phyloP scores from a whole-genome alignment of 2,329 filamentous ascomycete species.

The Xylaria sp. region DNA sequence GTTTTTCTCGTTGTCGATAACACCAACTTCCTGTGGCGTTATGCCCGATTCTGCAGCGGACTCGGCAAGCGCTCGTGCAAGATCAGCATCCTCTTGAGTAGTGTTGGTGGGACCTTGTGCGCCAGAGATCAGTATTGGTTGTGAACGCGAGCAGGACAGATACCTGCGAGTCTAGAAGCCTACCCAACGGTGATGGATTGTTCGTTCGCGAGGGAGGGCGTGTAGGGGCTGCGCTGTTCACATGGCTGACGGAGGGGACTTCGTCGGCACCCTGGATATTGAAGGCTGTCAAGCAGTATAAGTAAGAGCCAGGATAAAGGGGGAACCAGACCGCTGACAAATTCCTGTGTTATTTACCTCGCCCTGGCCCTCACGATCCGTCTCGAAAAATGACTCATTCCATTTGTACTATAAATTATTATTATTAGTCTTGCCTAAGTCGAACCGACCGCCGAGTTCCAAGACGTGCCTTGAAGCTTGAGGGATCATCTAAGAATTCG shows the following conservation, averaged over 20 bases:
- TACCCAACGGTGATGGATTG: slow-evolving; percentile 67
- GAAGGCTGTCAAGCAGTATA: slow-evolving; percentile 57
- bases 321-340: slow-evolving; percentile 52
- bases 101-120: slow-evolving; percentile 54
- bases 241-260: slow-evolving; percentile 53
- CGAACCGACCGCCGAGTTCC: background rate
- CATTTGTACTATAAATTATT: slow-evolving; percentile 59
- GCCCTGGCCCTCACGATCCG: slow-evolving; percentile 64
- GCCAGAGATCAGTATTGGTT: slow-evolving; percentile 44
- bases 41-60: slow-evolving; percentile 66
- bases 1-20: slow-evolving; percentile 55
- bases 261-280: slow-evolving; percentile 66
- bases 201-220: slow-evolving; percentile 71
- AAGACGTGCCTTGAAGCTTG: slow-evolving; percentile 53
- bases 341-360: slow-evolving; percentile 56
- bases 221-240: slow-evolving; percentile 62
- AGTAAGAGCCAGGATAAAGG: slow-evolving; percentile 4
- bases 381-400: slow-evolving; percentile 66
- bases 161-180: slow-evolving; percentile 63
- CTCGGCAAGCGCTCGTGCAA: slow-evolving; percentile 66
- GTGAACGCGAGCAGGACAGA: slow-evolving; percentile 40
- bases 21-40: slow-evolving; percentile 62
- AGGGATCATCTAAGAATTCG: slow-evolving; percentile 64
- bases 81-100: slow-evolving; percentile 64
- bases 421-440: slow-evolving; percentile 31